phyloP scores from a whole-genome alignment of 2,329 filamentous ascomycete genomes.

The Pyrenophora graminea region DNA sequence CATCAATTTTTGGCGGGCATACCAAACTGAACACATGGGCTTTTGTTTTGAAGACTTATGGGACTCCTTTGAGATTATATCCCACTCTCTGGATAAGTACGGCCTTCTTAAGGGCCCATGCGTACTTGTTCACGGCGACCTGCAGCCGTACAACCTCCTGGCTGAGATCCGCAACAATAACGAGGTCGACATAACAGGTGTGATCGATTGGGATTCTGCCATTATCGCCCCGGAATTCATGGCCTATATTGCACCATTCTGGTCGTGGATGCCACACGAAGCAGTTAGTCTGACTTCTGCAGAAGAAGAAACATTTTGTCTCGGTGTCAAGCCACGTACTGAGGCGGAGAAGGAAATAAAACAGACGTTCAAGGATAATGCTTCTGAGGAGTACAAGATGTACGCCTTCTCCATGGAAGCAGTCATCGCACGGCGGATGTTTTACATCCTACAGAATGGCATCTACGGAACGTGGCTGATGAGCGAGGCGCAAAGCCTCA shows the following conservation, averaged over 20 bases:
- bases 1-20: constrained; percentile 12
- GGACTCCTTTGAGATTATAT: constrained; percentile 11
- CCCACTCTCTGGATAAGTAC: constrained; percentile 13
- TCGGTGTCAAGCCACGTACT: not conserved
- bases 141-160: constrained; percentile 37
- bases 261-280: too few relatives aligned
- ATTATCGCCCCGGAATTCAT: too few relatives aligned
- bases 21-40: not conserved
- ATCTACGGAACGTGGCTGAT: not conserved
- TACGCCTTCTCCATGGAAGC: constrained; percentile 33
- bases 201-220: constrained; percentile 17
- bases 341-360: constrained; percentile 27
- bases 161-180: constrained; percentile 14
- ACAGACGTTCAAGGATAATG: constrained; percentile 30
- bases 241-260: too few relatives aligned
- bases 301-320: too few relatives aligned
- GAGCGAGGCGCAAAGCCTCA: constrained; percentile 3
- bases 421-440: constrained; percentile 21
- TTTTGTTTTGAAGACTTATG: constrained; percentile 14
- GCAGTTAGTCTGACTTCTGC: too few relatives aligned
- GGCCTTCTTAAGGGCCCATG: constrained; percentile 15
- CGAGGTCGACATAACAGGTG: constrained; percentile 21
- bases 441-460: constrained; percentile 7
- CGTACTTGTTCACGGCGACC: constrained; percentile 31
- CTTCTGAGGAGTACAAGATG: constrained; percentile 25